These are phyloP conservation scores for Stemphylium vesicarium DNA, from an alignment of 2,329 filamentous ascomycete genomes.

Conservation along the genomic window DNA sequence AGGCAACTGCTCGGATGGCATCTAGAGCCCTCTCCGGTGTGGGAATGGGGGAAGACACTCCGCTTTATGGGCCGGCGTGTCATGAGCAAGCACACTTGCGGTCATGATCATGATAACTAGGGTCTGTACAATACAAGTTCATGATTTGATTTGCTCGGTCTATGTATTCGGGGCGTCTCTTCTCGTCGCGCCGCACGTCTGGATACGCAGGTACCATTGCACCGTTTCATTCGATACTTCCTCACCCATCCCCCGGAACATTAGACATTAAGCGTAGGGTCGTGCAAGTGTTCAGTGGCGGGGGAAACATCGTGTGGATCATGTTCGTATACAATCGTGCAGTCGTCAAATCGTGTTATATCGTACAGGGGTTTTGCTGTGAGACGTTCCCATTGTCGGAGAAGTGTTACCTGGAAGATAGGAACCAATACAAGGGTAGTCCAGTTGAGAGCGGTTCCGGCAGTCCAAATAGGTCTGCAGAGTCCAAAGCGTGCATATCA, in stretches of 20 bases:
- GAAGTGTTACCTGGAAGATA: neutral
- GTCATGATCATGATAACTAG: slow-evolving; percentile 1
- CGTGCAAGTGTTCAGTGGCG: neutral
- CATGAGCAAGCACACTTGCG: neutral
- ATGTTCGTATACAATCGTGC: neutral
- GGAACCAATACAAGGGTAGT: too few species aligned
- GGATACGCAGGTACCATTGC: neutral
- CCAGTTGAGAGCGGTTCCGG: too few species aligned
- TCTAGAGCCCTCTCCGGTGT: neutral
- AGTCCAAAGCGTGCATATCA: too few species aligned
- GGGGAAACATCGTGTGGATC: neutral
- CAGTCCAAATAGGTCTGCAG: too few species aligned
- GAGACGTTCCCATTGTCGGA: neutral
- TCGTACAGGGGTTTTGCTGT: neutral
- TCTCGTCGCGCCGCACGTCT: neutral
- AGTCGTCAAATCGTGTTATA: neutral
- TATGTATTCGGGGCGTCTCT: neutral
- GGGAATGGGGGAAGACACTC: neutral
- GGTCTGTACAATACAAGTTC: slow-evolving; percentile 26
- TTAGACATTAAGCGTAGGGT: neutral
- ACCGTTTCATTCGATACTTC: too few species aligned
- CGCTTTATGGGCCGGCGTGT: neutral
- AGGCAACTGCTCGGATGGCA: neutral
- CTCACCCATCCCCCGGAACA: neutral
- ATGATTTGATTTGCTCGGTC: slow-evolving; percentile 4